These are phyloP conservation scores for Ilex paraguariensis DNA, from an alignment of 305 asterid genomes.

Conservation along the genomic window DNA sequence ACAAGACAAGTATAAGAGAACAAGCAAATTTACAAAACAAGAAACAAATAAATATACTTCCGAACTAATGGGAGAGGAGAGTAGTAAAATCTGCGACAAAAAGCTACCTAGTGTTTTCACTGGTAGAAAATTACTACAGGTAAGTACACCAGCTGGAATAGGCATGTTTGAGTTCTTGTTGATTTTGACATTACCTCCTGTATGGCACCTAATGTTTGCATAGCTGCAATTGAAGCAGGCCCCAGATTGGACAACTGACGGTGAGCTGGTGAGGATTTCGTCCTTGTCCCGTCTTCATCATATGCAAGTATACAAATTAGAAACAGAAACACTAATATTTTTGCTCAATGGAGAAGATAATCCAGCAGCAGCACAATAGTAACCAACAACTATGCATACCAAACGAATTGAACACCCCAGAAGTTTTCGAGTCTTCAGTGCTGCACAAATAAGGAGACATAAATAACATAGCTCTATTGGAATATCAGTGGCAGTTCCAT, in stretches of 20 bases:
- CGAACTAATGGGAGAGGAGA: no score
- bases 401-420: conserved; percentile 41
- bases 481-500: no score
- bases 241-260: conserved; percentile 23
- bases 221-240: conserved; percentile 58
- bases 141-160: no score
- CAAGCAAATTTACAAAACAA: no score
- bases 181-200: conserved; percentile 47
- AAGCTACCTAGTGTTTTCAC: no score
- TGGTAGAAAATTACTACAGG: no score
- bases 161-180: conserved; percentile 7
- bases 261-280: conserved; percentile 41
- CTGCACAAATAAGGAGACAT: conserved; percentile 41
- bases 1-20: no score
- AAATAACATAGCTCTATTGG: not conserved
- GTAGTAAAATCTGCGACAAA: no score
- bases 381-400: conserved; percentile 11
- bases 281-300: conserved; percentile 35
- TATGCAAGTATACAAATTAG: conserved; percentile 18
- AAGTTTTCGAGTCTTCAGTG: conserved; percentile 40
- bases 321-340: no score
- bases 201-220: conserved; percentile 53
- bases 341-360: not conserved
- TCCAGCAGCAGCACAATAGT: no score
- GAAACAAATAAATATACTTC: no score